Base-by-base conservation (phyloP, 1,284 basidiomycete species). In the Chalciporus sp. region DNA sequence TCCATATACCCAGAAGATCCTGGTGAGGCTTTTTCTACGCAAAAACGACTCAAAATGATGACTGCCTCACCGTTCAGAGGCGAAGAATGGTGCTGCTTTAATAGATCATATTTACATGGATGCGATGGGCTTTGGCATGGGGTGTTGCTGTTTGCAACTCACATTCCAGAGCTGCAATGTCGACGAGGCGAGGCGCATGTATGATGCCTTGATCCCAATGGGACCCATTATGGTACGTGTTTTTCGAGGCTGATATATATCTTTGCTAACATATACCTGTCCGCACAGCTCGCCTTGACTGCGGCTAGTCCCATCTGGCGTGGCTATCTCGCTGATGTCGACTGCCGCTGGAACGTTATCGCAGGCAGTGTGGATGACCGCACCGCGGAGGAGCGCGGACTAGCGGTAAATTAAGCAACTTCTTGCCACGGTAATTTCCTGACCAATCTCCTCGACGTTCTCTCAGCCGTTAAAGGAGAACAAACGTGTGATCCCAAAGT, bases 51-150 rank as follows among this genome's bases (percentile, higher is more conserved):
- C 55, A 49, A 35, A 51, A 29, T 35, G n/a, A 14, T 16, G 19
- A 17, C 17, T 49, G n/a, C 33, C 8, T 52, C 40, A 27, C 28
- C 20, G 16, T 27, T 3, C 69, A 86, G 94, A 96, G 77, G 95
- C 95, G 2, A 90, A 88, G 70, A 79, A 86, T 53, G 94, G 93
- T 5, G 93, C 94, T 10, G 95, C 95, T 10, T 79, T 92, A 47
- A 77, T 81, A 12, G 88, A 96, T 71, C 95, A 98, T 72, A 95
- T 99, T 62, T 99, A 99, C 72, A 85, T 99, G 81, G 97, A 99
- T 72, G 95, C 97, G 2, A 98, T 98, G 97, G 96, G 95, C 23
- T 99, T 99, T 72, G 97, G 97, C 42, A 99, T 98, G 96, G 97
- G 97, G 3, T 98, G 96, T 67, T 97, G 94, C 68, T 99, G 97